Base-by-base conservation (phyloP, 2,329 filamentous ascomycete species). In the Neofusicoccum kwambonambiense region DNA sequence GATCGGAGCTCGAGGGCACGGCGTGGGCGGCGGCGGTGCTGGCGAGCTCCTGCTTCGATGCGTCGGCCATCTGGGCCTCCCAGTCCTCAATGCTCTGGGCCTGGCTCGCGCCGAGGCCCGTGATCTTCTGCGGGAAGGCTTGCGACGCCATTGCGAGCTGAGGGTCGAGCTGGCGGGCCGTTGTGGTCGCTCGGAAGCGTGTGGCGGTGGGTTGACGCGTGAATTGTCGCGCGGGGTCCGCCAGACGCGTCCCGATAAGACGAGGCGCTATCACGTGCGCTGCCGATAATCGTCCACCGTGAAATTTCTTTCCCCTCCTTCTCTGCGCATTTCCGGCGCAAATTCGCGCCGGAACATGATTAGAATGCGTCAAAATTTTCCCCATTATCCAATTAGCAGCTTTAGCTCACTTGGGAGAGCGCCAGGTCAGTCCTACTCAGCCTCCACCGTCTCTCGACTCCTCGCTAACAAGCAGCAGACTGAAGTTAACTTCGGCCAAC, bases 401-500 rank as follows among this genome's bases (percentile, higher is more conserved):
- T 71, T 75, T 74, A 75, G 73, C 73, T 75, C 73, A 75, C 70
- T 71, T 75, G 73, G 72, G 72, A 75, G 73, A 74, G 72, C 73
- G 73, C 72, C 72, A 74, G 73, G 52, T 57, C 44, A 15, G 52
- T 44, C n/a, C 17, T 17, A 15, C 37, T 34, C 13, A 44, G 3
- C n/a, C 3, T 22, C 2, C 13, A 11, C 13, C 5, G 19, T 31
- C 39, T 44, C 39, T 15, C 9, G 7, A 44, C 31, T 44, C 37
- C 27, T 34, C 17, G 41, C 52, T 57, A 73, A 54, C 51, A 41
- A 13, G 34, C 1, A 19, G 22, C 22, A 74, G 73, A 75, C 73
- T 74, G 73, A 75, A 74, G 73, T 74, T 51, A 66, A 75, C 70
- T 74, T 74, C 69, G 64, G 69, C 64, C 64, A 11, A 31, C 50